Evolutionary conservation across 129 eudicot genomes (phyloP).

Genomic region (Chrysanthemum lavandulifolium): DNA sequence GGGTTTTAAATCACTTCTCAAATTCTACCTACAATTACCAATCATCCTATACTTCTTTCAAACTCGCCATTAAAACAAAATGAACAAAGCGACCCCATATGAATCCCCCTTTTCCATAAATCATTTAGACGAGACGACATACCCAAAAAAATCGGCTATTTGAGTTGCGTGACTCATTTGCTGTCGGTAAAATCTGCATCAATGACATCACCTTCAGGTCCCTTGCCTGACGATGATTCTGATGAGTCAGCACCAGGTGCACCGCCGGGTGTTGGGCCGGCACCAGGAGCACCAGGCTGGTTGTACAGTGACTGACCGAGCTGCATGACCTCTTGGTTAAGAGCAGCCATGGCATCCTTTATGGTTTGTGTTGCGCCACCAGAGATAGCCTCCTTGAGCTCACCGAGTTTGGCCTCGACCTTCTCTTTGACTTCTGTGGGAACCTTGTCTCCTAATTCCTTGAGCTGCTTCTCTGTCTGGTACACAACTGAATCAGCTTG

Average conservation of each 20-base stretch:
- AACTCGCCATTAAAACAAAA: constrained; percentile 6
- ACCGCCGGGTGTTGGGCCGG: constrained; percentile 61
- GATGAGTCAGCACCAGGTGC: constrained; percentile 45
- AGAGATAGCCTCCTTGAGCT: constrained; percentile 80
- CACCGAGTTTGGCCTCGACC: constrained; percentile 57
- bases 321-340: constrained; percentile 97
- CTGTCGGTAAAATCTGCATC: constrained; percentile 98
- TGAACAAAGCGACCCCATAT: not conserved
- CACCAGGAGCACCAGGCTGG: constrained; percentile 74
- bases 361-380: constrained; percentile 84
- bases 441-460: constrained; percentile 27
- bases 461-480: constrained; percentile 33
- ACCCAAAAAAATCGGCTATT: constrained; percentile 9
- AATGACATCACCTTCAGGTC: constrained; percentile 91
- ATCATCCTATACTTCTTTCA: constrained; percentile 19
- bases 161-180: constrained; percentile 39
- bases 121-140: not conserved
- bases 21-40: constrained; percentile 4
- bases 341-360: constrained; percentile 94
- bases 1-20: not conserved
- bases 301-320: constrained; percentile 91
- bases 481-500: constrained; percentile 67
- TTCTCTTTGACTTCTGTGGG: constrained; percentile 28
- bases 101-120: not conserved
- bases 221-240: constrained; percentile 40